These are phyloP conservation scores for Ganoderma meredithae DNA, from an alignment of 1,284 basidiomycete genomes.

Conservation along the genomic window DNA sequence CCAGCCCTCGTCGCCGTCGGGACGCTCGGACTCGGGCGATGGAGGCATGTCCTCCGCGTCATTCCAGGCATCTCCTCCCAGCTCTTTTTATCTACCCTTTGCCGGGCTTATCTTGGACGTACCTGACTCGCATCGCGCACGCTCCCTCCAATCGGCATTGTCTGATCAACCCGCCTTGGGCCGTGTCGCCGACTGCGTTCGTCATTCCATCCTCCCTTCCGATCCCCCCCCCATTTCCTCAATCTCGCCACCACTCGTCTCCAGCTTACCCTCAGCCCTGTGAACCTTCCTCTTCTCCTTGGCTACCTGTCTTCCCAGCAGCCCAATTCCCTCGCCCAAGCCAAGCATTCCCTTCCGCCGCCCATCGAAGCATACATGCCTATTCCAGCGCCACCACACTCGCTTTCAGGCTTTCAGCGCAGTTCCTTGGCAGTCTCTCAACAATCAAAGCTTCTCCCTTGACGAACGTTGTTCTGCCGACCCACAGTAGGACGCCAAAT, in stretches of 20 bases:
- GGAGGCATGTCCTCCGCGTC: background rate
- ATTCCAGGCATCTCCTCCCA: background rate
- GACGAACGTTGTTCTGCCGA: background rate
- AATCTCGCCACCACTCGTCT: background rate
- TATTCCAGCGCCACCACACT: background rate
- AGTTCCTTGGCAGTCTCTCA: background rate
- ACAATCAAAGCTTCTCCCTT: background rate
- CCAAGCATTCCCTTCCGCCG: background rate
- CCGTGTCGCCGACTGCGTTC: background rate
- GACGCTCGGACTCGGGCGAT: background rate
- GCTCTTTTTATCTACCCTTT: background rate
- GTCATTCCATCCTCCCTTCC: constrained; percentile 17
- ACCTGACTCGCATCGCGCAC: constrained; percentile 1
- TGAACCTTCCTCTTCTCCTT: background rate
- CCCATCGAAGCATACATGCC: background rate
- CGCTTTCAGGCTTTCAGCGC: background rate
- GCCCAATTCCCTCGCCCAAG: background rate
- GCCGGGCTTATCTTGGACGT: background rate
- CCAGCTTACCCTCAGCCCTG: background rate
- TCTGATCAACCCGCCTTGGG: constrained; percentile 13
- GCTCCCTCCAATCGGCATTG: constrained; percentile 29
- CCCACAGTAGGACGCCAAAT: background rate
- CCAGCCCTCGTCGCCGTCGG: background rate
- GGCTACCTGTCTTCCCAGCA: background rate
- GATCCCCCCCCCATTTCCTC: constrained; percentile 7